A percentile compares a stretch with the other conserved stretches of the same genome.
phyloP scores from a whole-genome alignment of 306 rosid genomes.

The Prunus dulcis region DNA sequence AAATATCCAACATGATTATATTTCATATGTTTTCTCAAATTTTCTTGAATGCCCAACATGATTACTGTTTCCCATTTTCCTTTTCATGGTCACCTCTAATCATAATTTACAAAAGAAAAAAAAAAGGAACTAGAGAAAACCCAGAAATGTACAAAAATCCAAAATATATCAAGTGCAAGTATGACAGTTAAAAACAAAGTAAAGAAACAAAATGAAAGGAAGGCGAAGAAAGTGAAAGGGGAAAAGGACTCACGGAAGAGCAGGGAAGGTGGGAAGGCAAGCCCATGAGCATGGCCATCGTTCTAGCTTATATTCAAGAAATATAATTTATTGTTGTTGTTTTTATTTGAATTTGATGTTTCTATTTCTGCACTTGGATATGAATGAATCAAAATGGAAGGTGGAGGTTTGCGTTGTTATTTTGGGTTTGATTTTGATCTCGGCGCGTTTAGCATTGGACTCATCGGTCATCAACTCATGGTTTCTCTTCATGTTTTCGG shows the following conservation, averaged over 20 bases:
- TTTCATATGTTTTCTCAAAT: neutral
- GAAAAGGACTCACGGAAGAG: slow-evolving; percentile 26
- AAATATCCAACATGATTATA: neutral
- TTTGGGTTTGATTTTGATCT: neutral
- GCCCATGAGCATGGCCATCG: slow-evolving; percentile 33
- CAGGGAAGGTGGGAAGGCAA: slow-evolving; percentile 22
- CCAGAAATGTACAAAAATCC: neutral
- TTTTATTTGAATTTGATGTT: neutral
- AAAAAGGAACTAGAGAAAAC: neutral
- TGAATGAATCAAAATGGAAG: neutral
- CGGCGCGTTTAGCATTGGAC: neutral
- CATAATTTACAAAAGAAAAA: neutral
- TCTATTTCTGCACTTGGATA: neutral
- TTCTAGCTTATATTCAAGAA: neutral
- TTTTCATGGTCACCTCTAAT: neutral
- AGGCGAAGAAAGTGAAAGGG: neutral
- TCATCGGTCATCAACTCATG: neutral
- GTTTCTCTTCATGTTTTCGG: neutral
- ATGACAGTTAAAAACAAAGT: neutral
- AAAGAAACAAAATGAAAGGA: neutral
- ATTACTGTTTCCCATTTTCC: neutral
- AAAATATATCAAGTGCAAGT: neutral
- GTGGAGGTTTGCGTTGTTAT: neutral
- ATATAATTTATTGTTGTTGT: neutral
- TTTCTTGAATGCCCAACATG: neutral